Conservation (phyloP, 495 filamentous ascomycete genomes). For the Clavariopsis aquatica region DNA sequence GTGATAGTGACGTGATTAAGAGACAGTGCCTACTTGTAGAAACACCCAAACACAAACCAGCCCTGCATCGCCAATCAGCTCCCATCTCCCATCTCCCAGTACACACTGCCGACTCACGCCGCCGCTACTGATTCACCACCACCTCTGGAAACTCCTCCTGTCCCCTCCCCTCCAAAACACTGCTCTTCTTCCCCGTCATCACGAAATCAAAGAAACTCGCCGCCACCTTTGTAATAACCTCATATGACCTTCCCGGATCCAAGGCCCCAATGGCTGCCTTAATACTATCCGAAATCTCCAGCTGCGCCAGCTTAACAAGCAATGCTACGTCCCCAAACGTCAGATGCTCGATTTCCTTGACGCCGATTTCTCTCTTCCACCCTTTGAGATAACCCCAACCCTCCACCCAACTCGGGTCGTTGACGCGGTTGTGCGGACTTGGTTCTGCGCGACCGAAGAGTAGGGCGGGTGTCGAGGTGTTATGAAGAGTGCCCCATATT, state of each 20-base stretch:
- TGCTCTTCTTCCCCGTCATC: constrained; percentile 12
- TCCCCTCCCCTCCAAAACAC: not conserved
- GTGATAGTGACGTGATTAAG: no score
- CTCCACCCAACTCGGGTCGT: constrained; percentile 13
- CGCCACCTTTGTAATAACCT: constrained; percentile 13
- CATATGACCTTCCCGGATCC: constrained; percentile 10
- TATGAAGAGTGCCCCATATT: not conserved
- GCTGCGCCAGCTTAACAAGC: constrained; percentile 9
- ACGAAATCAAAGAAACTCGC: constrained; percentile 22
- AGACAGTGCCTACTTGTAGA: no score
- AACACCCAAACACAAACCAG: no score
- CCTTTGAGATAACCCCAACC: constrained; percentile 11
- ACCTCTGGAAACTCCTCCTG: constrained; percentile 13
- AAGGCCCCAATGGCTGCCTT: constrained; percentile 1
- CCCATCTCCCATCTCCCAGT: not conserved
- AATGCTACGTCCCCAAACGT: constrained; percentile 20
- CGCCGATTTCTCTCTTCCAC: constrained; percentile 22
- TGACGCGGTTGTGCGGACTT: constrained; percentile 14
- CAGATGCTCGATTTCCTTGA: constrained; percentile 12
- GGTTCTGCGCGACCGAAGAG: constrained; percentile 25
- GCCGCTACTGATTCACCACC: not conserved
- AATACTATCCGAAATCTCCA: not conserved
- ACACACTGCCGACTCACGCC: not conserved
- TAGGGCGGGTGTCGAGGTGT: constrained; percentile 15
- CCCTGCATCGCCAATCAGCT: not conserved